phyloP scores from a whole-genome alignment of 2,329 filamentous ascomycete species.

The Aspergillus puulaauensis region DNA sequence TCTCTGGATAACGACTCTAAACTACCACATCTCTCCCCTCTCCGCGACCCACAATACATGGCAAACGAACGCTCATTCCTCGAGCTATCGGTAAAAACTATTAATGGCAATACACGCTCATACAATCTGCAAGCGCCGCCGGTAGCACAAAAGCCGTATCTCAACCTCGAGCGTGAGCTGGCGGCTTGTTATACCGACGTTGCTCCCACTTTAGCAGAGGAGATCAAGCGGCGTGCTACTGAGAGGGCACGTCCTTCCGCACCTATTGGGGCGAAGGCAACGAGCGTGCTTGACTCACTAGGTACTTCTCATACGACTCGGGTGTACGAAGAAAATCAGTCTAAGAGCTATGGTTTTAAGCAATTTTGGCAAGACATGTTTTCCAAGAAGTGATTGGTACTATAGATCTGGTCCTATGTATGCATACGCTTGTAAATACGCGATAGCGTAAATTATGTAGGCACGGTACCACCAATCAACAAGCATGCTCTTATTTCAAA shows the following conservation, averaged over 20 bases:
- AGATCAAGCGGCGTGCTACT: slow-evolving; percentile 69
- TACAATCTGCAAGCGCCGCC: slow-evolving; percentile 96
- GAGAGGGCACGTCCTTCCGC: slow-evolving; percentile 43
- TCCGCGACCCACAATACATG: slow-evolving; percentile 78
- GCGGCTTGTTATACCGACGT: slow-evolving; percentile 80
- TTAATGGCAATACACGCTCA: slow-evolving; percentile 77
- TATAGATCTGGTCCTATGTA: too few species aligned
- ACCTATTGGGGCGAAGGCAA: slow-evolving; percentile 26
- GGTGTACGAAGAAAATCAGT: slow-evolving; percentile 71
- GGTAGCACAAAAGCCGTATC: slow-evolving; percentile 90
- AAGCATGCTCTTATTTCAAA: not conserved
- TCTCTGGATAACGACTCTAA: slow-evolving; percentile 13
- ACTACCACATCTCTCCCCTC: slow-evolving; percentile 56
- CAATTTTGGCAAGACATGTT: slow-evolving; percentile 89
- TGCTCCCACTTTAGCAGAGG: slow-evolving; percentile 70
- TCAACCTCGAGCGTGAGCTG: slow-evolving; percentile 78
- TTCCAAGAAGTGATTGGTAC: slow-evolving; percentile 21
- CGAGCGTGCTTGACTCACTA: slow-evolving; percentile 64
- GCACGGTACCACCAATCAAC: not conserved
- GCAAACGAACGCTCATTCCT: slow-evolving; percentile 72
- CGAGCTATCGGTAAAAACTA: slow-evolving; percentile 69
- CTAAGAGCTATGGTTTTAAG: slow-evolving; percentile 75
- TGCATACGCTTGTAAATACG: not conserved
- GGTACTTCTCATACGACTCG: slow-evolving; percentile 47
- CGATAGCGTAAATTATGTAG: not conserved